Evolutionary conservation across 176 grass and related monocot species (phyloP).

Genomic region (Oryza nivara): DNA sequence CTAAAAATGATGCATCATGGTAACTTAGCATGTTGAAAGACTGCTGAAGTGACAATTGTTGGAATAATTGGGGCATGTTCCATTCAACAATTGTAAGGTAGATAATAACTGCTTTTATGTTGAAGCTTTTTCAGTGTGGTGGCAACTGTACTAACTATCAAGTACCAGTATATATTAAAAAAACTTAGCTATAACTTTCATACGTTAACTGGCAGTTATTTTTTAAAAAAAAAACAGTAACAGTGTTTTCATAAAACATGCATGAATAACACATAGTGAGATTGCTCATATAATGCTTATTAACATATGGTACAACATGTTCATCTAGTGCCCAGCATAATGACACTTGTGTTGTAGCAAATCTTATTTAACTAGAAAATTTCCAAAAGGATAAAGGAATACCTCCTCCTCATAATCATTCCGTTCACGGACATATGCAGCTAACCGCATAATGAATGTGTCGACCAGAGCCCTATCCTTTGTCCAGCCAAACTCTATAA

Average conservation of each 20-base stretch:
- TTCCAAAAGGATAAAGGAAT: constrained; percentile 29
- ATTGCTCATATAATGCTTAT: constrained; percentile 9
- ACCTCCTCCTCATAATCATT: constrained; percentile 99
- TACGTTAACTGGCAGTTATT: not conserved
- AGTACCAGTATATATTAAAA: not conserved
- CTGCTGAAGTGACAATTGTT: not conserved
- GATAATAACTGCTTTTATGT: not conserved
- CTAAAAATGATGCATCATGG: not conserved
- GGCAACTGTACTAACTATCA: not conserved
- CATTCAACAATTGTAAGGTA: constrained; percentile 1
- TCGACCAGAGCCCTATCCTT: constrained; percentile 99
- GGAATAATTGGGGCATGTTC: no score
- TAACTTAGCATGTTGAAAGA: constrained; percentile 6
- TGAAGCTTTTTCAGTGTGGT: not conserved
- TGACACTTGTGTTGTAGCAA: not conserved
- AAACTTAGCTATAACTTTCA: not conserved
- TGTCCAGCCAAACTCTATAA: constrained; percentile 99
- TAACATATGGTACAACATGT: constrained; percentile 15
- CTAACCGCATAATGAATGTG: constrained; percentile 96
- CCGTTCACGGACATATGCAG: constrained; percentile 92
- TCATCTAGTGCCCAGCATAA: constrained; percentile 22
- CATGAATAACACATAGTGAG: constrained; percentile 21
- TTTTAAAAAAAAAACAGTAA: not conserved
- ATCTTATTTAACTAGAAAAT: constrained; percentile 28
- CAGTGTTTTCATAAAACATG: not conserved